These are phyloP conservation scores for Marchantia polymorpha DNA, from an alignment of 225 moss, liverwort and hornwort genomes.

Conservation along the genomic window DNA sequence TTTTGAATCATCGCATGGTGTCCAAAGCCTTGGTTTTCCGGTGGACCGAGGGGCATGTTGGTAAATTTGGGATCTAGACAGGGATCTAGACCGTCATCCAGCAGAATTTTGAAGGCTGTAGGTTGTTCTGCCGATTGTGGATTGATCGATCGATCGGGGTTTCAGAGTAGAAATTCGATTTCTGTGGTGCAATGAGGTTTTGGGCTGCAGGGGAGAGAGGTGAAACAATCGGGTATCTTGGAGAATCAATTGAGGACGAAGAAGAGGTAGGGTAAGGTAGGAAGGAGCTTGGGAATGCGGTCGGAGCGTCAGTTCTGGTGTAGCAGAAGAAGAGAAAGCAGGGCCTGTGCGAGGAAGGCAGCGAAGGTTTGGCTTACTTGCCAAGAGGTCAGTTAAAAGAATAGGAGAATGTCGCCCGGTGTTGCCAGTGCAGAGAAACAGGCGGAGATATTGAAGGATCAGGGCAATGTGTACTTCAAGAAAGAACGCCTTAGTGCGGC, in stretches of 20 bases:
- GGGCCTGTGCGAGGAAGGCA: neutral
- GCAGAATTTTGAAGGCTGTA: neutral
- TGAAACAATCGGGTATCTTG: neutral
- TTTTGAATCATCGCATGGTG: neutral
- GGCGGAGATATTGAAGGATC: slow-evolving; percentile 73
- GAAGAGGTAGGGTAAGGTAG: neutral
- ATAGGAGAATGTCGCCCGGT: slow-evolving; percentile 32
- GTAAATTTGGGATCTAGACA: neutral
- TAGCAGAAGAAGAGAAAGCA: neutral
- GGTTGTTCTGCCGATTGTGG: neutral
- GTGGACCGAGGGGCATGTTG: neutral
- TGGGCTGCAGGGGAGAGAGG: neutral
- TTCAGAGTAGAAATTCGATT: neutral
- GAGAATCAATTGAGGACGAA: neutral
- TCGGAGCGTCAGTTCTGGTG: slow-evolving; percentile 2
- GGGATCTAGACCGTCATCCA: neutral
- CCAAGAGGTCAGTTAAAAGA: neutral
- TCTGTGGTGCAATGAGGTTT: too few relatives aligned
- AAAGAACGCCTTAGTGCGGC: slow-evolving; percentile 72
- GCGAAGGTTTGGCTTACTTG: neutral
- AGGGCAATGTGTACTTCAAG: slow-evolving; percentile 71
- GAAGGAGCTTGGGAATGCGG: slow-evolving; percentile 11
- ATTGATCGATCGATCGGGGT: neutral
- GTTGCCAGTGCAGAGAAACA: slow-evolving; percentile 54
- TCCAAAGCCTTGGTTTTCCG: neutral